Percentiles rank a stretch among this genome's conserved stretches.
These are phyloP conservation scores for Amanita phalloides DNA, from an alignment of 768 basidiomycete species.

Conservation along the genomic window DNA sequence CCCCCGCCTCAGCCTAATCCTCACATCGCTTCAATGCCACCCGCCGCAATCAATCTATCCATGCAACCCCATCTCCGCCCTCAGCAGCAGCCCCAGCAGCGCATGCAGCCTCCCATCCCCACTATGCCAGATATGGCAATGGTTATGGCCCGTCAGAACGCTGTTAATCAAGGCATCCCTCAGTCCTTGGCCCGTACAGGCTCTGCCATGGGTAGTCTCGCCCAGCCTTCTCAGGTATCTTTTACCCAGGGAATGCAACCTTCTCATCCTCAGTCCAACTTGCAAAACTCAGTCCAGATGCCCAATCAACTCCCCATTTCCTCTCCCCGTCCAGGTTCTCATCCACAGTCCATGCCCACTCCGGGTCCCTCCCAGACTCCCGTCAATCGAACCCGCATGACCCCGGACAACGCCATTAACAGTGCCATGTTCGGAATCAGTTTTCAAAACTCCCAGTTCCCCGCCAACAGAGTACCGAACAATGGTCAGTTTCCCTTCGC, in stretches of 20 bases:
- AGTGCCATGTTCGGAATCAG: conserved; percentile 30
- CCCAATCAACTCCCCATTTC: conserved; percentile 27
- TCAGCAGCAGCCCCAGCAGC: conserved; percentile 24
- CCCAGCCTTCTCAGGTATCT: conserved; percentile 22
- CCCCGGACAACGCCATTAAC: conserved; percentile 31
- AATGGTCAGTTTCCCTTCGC: conserved; percentile 30
- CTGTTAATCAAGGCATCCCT: conserved; percentile 25
- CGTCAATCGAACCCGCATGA: conserved; percentile 31
- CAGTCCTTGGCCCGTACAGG: conserved; percentile 31
- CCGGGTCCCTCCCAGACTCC: conserved; percentile 27
- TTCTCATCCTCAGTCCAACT: conserved; percentile 24
- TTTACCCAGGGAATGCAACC: conserved; percentile 25
- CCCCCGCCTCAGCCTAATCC: conserved; percentile 46
- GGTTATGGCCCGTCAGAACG: conserved; percentile 26
- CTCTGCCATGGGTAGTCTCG: conserved; percentile 36
- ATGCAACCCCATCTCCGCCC: conserved; percentile 28
- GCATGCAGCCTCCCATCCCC: conserved; percentile 23
- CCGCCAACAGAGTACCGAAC: conserved; percentile 21
- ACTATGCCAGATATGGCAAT: conserved; percentile 28
- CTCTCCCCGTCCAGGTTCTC: conserved; percentile 29
- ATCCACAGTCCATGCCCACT: conserved; percentile 24
- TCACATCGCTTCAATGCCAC: conserved; percentile 23
- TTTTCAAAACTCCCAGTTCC: conserved; percentile 24
- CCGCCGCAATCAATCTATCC: conserved; percentile 25
- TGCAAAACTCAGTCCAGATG: conserved; percentile 26